phyloP scores from a whole-genome alignment of 306 rosid species.

The Aeschynomene evenia region DNA sequence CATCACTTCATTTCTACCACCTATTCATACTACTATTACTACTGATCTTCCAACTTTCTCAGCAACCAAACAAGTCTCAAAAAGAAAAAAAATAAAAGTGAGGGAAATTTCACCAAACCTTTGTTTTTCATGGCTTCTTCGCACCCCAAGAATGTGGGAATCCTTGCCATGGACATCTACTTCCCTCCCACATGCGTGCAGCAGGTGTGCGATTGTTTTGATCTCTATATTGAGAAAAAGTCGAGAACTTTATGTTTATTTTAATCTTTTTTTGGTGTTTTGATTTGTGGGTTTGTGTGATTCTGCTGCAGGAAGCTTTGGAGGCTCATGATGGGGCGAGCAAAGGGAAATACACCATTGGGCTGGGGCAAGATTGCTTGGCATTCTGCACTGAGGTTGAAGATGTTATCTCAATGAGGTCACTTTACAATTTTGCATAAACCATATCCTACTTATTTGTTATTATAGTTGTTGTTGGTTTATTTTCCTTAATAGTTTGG shows the following conservation, averaged over 20 bases:
- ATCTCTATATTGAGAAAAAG: neutral
- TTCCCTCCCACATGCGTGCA: slow-evolving; percentile 62
- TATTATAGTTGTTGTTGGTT: neutral
- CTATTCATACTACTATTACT: neutral
- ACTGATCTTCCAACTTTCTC: neutral
- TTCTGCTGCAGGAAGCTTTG: slow-evolving; percentile 59
- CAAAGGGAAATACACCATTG: slow-evolving; percentile 85
- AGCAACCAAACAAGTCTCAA: neutral
- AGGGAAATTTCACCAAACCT: neutral
- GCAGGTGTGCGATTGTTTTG: neutral
- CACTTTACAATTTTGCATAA: slow-evolving; percentile 1
- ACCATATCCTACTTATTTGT: neutral
- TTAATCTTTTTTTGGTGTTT: neutral
- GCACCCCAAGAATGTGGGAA: slow-evolving; percentile 58
- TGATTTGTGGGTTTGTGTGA: neutral
- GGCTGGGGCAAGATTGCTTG: slow-evolving; percentile 92
- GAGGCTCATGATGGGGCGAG: slow-evolving; percentile 88
- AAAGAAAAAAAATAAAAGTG: neutral
- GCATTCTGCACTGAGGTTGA: slow-evolving; percentile 79
- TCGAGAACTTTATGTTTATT: neutral
- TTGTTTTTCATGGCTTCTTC: slow-evolving; percentile 27
- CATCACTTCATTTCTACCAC: neutral
- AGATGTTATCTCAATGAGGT: slow-evolving; percentile 95
- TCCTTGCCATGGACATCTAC: slow-evolving; percentile 80
- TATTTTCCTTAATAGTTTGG: neutral